phyloP scores from a whole-genome alignment of 2,329 filamentous ascomycete genomes.

The Aureobasidium sp. region DNA sequence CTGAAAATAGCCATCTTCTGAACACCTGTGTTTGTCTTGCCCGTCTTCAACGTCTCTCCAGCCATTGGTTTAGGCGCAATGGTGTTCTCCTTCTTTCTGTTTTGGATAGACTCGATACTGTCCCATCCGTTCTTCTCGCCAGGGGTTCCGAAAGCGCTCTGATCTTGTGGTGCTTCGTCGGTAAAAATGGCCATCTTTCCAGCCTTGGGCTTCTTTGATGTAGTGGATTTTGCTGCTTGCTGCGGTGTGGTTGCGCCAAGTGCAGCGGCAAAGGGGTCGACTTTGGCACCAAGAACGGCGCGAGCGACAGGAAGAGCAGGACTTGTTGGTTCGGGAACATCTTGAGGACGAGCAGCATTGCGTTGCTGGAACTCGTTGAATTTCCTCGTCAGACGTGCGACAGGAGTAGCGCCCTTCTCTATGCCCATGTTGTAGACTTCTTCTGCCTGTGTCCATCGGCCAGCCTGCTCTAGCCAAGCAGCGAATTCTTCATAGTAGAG shows the following conservation, averaged over 20 bases:
- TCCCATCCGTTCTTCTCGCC: constrained; percentile 69
- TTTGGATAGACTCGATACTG: constrained; percentile 74
- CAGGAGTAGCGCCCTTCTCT: constrained; percentile 76
- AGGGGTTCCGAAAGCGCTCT: constrained; percentile 37
- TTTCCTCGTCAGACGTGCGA: constrained; percentile 74
- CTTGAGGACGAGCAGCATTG: constrained; percentile 57
- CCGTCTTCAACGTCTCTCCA: constrained; percentile 81
- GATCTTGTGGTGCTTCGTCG: constrained; percentile 45
- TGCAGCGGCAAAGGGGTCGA: constrained; percentile 66
- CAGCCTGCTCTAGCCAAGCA: constrained; percentile 77
- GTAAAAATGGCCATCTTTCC: constrained; percentile 89
- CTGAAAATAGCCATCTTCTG: constrained; percentile 90
- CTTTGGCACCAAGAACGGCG: constrained; percentile 74
- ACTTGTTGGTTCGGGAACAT: constrained; percentile 61
- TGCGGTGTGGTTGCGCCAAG: constrained; percentile 56
- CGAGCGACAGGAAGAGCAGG: constrained; percentile 78
- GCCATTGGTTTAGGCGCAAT: constrained; percentile 83
- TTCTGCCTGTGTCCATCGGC: constrained; percentile 81
- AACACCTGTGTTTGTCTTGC: constrained; percentile 67
- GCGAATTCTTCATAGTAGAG: constrained; percentile 97
- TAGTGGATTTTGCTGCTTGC: constrained; percentile 39
- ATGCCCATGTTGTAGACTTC: constrained; percentile 90
- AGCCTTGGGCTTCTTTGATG: constrained; percentile 56
- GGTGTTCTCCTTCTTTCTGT: constrained; percentile 89
- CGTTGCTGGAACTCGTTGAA: constrained; percentile 86